These are phyloP conservation scores for Citrus medica DNA, from an alignment of 345 rosid genomes.

Conservation along the genomic window DNA sequence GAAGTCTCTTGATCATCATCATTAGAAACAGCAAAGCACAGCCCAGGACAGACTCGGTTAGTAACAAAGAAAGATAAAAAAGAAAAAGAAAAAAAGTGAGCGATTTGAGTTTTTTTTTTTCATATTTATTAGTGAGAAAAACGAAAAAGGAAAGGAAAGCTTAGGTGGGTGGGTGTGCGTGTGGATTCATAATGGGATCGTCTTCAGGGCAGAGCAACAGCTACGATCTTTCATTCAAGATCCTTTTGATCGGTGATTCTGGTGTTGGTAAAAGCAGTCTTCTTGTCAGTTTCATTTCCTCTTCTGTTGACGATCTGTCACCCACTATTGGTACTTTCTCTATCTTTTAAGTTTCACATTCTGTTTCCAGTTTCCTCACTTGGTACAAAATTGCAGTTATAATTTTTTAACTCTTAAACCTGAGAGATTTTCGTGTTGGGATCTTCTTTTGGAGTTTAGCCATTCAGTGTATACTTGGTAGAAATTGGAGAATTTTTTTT, in stretches of 20 bases:
- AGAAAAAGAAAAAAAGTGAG: slow-evolving; percentile 1
- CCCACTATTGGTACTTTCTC: slow-evolving; percentile 75
- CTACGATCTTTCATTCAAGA: slow-evolving; percentile 89
- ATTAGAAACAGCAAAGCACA: slow-evolving; percentile 25
- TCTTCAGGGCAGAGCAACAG: slow-evolving; percentile 68
- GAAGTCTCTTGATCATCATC: slow-evolving; percentile 25
- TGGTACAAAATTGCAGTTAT: neutral
- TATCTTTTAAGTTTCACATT: neutral
- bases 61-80: neutral
- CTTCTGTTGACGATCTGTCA: slow-evolving; percentile 65
- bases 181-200: slow-evolving; percentile 57
- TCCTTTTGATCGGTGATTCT: slow-evolving; percentile 95
- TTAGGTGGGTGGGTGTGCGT: neutral
- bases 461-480: no score
- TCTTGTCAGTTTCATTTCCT: slow-evolving; percentile 92
- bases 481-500: neutral
- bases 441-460: no score
- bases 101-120: neutral
- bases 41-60: neutral
- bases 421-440: neutral
- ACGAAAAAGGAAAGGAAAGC: neutral
- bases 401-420: neutral
- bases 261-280: slow-evolving; percentile 97
- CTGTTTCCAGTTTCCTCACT: neutral
- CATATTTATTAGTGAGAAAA: neutral